Percentiles rank a stretch among this genome's conserved stretches.
Evolutionary conservation across 2,329 filamentous ascomycete species (phyloP).

Genomic region (Arthrobotrys sinensis): DNA sequence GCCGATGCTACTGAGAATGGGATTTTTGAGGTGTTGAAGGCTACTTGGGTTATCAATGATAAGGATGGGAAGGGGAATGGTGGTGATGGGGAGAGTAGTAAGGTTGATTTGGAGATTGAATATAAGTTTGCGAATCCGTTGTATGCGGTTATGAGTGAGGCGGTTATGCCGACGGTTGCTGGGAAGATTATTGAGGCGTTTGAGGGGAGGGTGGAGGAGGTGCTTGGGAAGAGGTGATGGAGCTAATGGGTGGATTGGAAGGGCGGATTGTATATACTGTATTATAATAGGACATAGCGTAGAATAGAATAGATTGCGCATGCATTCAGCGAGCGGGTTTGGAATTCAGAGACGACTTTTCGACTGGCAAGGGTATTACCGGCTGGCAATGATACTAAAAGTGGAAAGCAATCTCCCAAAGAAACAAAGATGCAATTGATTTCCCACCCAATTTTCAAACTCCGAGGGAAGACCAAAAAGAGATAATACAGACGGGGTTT

Average conservation of each 20-base stretch:
- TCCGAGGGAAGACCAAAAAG: slow-evolving; percentile 4
- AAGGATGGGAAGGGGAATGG: slow-evolving; percentile 64
- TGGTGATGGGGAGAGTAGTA: slow-evolving; percentile 71
- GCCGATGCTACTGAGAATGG: slow-evolving; percentile 68
- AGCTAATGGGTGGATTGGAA: neutral
- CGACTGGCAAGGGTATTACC: neutral
- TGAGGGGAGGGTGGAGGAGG: slow-evolving; percentile 70
- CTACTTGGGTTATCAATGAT: slow-evolving; percentile 76
- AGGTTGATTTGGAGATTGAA: slow-evolving; percentile 81
- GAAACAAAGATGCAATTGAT: slow-evolving; percentile 18
- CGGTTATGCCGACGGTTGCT: slow-evolving; percentile 86
- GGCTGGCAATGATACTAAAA: too few species aligned
- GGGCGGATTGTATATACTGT: slow-evolving; percentile 34
- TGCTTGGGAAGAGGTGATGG: slow-evolving; percentile 56
- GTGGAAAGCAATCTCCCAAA: neutral
- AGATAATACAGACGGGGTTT: neutral
- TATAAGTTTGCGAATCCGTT: slow-evolving; percentile 92
- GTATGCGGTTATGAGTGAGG: slow-evolving; percentile 84
- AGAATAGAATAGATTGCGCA: neutral
- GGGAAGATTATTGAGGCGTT: slow-evolving; percentile 94
- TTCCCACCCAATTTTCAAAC: slow-evolving; percentile 19
- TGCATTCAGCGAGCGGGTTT: neutral
- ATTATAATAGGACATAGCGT: slow-evolving; percentile 16
- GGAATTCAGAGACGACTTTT: slow-evolving; percentile 14
- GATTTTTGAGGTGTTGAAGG: slow-evolving; percentile 79